These are phyloP conservation scores for Aspergillus pseudonomiae DNA, from an alignment of 2,329 filamentous ascomycete species.

Conservation along the genomic window DNA sequence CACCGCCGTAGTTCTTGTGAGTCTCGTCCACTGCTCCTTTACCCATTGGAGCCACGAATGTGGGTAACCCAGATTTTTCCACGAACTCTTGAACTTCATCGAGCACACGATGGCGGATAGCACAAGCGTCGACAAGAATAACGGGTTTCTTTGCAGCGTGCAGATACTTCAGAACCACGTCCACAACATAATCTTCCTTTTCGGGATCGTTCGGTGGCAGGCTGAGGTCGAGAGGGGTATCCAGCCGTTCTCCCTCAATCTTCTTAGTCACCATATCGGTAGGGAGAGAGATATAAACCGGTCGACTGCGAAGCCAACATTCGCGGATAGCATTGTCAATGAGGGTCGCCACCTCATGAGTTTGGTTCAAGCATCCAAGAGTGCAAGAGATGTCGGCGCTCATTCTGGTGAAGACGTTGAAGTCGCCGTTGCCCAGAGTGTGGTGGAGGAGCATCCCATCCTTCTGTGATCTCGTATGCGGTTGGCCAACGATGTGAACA, in stretches of 20 bases:
- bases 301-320: conserved; percentile 73
- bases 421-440: conserved; percentile 76
- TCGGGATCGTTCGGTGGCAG: conserved; percentile 68
- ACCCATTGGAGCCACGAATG: conserved; percentile 89
- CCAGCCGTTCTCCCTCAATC: conserved; percentile 71
- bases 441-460: conserved; percentile 60
- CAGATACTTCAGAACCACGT: conserved; percentile 74
- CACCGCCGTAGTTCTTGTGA: conserved; percentile 75
- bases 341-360: conserved; percentile 69
- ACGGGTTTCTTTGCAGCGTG: conserved; percentile 73
- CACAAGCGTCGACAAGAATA: conserved; percentile 81
- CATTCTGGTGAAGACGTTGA: conserved; percentile 82
- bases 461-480: conserved; percentile 52
- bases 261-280: conserved; percentile 79
- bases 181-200: conserved; percentile 80
- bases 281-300: conserved; percentile 82
- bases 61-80: conserved; percentile 72
- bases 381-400: conserved; percentile 70
- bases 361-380: conserved; percentile 70
- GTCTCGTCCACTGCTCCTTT: conserved; percentile 82
- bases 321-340: conserved; percentile 78
- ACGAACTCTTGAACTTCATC: conserved; percentile 73
- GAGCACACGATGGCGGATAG: conserved; percentile 74
- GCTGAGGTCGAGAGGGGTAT: conserved; percentile 69
- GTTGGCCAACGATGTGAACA: conserved; percentile 62